phyloP scores from a whole-genome alignment of 208 protist species.

The Wallacemonas sp. region DNA sequence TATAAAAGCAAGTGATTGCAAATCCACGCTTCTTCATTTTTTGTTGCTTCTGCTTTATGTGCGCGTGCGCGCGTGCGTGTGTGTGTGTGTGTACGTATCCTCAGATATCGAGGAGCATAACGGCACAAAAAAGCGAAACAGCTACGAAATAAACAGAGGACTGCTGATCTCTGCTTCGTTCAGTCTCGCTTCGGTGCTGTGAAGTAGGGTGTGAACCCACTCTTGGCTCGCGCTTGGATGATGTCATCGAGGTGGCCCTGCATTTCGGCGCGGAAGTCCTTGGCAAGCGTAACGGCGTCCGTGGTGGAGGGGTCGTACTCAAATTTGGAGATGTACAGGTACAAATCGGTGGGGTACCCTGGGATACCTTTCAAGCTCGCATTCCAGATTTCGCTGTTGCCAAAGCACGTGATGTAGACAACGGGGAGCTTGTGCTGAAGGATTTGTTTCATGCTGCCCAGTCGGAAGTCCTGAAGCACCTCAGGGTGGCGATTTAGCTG shows the following conservation, averaged over 20 bases:
- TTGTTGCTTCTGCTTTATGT: no score
- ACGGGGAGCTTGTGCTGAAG: constrained; percentile 50
- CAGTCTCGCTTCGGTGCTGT: neutral
- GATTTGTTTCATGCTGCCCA: constrained; percentile 64
- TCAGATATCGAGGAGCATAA: neutral
- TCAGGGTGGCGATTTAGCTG: constrained; percentile 61
- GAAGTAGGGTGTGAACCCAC: constrained; percentile 18
- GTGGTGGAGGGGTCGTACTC: constrained; percentile 40
- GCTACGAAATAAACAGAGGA: no score
- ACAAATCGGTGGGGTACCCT: constrained; percentile 67
- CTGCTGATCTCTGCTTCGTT: neutral
- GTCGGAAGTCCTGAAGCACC: constrained; percentile 60
- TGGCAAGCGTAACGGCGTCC: constrained; percentile 28
- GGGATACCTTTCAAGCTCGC: constrained; percentile 37
- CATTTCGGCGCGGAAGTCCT: constrained; percentile 28
- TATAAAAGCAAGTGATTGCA: neutral
- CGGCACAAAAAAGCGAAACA: no score
- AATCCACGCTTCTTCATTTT: neutral
- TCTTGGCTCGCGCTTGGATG: constrained; percentile 12
- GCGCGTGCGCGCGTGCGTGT: neutral
- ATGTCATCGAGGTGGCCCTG: constrained; percentile 41
- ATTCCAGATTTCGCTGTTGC: constrained; percentile 67
- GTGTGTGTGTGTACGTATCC: neutral
- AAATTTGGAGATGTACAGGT: constrained; percentile 53
- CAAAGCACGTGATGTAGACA: constrained; percentile 49